phyloP scores from a whole-genome alignment of 2,329 filamentous ascomycete species.

The Zymoseptoria crescenta region DNA sequence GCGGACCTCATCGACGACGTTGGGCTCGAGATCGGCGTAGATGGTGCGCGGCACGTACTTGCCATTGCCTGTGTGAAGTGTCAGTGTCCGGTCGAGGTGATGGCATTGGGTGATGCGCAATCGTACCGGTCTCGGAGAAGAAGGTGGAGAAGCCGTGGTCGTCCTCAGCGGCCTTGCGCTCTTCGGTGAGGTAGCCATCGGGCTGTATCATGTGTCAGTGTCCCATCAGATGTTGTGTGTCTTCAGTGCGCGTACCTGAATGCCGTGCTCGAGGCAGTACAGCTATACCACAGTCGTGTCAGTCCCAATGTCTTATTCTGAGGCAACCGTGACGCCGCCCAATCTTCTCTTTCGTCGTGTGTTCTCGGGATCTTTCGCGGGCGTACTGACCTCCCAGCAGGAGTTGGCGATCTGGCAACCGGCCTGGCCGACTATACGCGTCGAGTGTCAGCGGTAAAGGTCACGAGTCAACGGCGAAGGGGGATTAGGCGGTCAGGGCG shows the following conservation, averaged over 20 bases:
- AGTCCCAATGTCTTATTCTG: constrained; percentile 16
- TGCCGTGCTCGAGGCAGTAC: constrained; percentile 99
- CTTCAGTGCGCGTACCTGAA: constrained; percentile 64
- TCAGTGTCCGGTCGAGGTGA: constrained; percentile 61
- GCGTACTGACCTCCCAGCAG: constrained; percentile 92
- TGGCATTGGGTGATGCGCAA: constrained; percentile 45
- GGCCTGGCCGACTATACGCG: constrained; percentile 86
- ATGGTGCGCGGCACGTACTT: constrained; percentile 99
- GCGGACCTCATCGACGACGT: constrained; percentile 98
- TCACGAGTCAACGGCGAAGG: background rate
- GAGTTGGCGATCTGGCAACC: constrained; percentile 99
- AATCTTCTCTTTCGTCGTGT: constrained; percentile 3
- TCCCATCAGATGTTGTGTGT: background rate
- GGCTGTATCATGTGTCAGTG: constrained; percentile 52
- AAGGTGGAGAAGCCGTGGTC: constrained; percentile 99
- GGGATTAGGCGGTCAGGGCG: constrained; percentile 37
- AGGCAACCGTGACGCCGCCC: constrained; percentile 26
- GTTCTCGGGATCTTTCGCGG: constrained; percentile 13
- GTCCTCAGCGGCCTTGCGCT: constrained; percentile 86
- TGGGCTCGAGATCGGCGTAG: constrained; percentile 99
- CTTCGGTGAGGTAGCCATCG: constrained; percentile 96
- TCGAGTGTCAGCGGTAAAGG: constrained; percentile 43
- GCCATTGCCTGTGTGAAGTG: constrained; percentile 65
- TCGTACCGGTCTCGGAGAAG: constrained; percentile 96
- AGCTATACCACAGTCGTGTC: constrained; percentile 54